phyloP scores from a whole-genome alignment of 2,329 filamentous ascomycete genomes.

The Aspergillus sp. region DNA sequence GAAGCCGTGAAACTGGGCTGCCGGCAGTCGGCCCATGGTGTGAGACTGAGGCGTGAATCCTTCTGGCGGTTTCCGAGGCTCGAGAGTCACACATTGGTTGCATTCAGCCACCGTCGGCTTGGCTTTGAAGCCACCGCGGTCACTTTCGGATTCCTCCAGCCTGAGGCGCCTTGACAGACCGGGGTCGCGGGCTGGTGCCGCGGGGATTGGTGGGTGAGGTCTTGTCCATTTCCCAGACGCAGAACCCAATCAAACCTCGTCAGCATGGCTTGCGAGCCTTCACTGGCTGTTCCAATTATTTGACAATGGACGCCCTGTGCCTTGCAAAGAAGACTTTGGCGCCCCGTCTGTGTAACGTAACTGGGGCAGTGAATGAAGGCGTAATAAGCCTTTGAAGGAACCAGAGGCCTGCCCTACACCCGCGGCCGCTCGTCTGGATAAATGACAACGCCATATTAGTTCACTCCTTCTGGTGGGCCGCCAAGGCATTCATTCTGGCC shows the following conservation, averaged over 20 bases:
- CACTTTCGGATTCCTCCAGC: background rate
- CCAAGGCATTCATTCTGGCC: background rate
- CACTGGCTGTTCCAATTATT: background rate
- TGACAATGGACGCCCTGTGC: background rate
- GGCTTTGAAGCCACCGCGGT: background rate
- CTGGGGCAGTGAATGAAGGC: background rate
- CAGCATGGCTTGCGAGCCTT: too few relatives aligned
- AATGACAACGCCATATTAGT: background rate
- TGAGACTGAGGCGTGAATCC: background rate
- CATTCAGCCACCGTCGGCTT: constrained; percentile 1
- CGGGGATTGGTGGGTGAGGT: background rate
- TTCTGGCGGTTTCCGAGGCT: background rate
- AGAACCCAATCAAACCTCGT: too few relatives aligned
- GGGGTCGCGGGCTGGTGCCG: background rate
- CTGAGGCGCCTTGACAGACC: background rate
- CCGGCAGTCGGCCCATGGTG: background rate
- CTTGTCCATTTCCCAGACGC: too few relatives aligned
- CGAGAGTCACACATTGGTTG: background rate
- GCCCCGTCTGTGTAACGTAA: background rate
- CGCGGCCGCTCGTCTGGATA: background rate
- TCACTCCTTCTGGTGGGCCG: background rate
- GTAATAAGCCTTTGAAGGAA: background rate
- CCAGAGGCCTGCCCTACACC: background rate
- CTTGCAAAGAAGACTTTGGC: too few relatives aligned
- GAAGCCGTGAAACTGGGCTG: background rate